These are phyloP conservation scores for Taxillus chinensis DNA, from an alignment of 164 flowering plant genomes.

Conservation along the genomic window DNA sequence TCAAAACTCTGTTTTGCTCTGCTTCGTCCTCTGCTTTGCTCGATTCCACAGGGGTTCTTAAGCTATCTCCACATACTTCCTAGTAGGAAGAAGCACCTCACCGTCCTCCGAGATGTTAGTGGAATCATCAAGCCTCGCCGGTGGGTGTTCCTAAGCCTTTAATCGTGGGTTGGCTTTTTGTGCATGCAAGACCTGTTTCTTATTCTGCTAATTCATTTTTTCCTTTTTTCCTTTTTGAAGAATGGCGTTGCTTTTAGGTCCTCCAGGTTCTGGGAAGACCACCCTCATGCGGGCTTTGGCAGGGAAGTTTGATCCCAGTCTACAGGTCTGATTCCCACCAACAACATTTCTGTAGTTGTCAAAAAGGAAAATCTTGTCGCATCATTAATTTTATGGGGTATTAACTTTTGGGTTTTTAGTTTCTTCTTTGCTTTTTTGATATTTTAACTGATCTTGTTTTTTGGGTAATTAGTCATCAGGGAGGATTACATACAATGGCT, in stretches of 20 bases:
- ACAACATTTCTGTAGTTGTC: neutral
- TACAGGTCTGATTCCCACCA: constrained; percentile 16
- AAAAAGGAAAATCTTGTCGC: neutral
- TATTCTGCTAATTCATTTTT: too few relatives aligned
- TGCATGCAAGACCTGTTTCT: too few relatives aligned
- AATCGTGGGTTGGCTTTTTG: too few relatives aligned
- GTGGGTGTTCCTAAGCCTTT: neutral
- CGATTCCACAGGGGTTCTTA: neutral
- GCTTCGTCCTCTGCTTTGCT: too few relatives aligned
- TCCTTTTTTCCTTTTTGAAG: neutral
- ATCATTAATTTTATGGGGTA: neutral
- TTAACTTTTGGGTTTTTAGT: neutral
- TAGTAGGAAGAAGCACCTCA: neutral
- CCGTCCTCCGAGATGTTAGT: constrained; percentile 3
- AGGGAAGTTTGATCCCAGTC: constrained; percentile 31
- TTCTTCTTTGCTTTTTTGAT: too few relatives aligned
- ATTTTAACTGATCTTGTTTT: neutral
- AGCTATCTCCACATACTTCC: constrained; percentile 1
- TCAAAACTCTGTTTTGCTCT: too few relatives aligned
- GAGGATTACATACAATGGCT: constrained; percentile 59
- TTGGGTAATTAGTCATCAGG: constrained; percentile 31
- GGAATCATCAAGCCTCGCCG: constrained; percentile 5
- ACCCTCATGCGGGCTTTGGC: constrained; percentile 40
- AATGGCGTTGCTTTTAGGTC: constrained; percentile 29
- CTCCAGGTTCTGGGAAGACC: constrained; percentile 50